Evolutionary conservation across 768 basidiomycete genomes (phyloP).

Genomic region (Auriscalpium microsporum): DNA sequence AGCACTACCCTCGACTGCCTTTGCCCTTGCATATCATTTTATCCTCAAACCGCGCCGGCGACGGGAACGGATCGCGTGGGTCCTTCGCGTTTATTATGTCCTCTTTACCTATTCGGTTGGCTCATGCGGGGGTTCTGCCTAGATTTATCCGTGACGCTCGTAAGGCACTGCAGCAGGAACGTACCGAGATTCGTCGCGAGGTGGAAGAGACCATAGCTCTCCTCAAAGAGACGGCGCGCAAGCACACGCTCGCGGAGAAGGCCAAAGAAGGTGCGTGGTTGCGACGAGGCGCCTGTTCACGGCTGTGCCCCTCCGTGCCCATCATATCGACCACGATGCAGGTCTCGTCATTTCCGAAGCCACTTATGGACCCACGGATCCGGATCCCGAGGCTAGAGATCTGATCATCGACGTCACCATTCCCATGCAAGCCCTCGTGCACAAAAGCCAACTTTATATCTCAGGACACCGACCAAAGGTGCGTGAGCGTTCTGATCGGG

Average conservation of each 20-base stretch:
- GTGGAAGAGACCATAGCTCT: conserved; percentile 53
- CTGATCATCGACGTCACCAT: conserved; percentile 70
- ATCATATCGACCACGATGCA: conserved; percentile 21
- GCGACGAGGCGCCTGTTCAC: conserved; percentile 4
- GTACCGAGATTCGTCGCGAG: conserved; percentile 52
- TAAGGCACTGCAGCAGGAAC: conserved; percentile 53
- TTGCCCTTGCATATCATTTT: conserved; percentile 48
- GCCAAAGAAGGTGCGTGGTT: conserved; percentile 50
- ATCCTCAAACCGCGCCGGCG: conserved; percentile 48
- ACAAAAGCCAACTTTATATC: conserved; percentile 69
- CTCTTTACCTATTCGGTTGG: conserved; percentile 4
- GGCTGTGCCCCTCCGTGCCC: neutral
- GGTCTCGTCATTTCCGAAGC: conserved; percentile 75
- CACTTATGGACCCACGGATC: conserved; percentile 51
- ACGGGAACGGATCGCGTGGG: conserved; percentile 45
- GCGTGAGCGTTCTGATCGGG: conserved; percentile 14
- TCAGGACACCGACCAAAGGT: conserved; percentile 74
- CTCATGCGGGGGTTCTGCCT: conserved; percentile 2
- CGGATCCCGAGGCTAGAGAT: conserved; percentile 24
- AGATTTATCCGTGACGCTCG: conserved; percentile 65
- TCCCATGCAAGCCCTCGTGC: conserved; percentile 74
- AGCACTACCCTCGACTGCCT: conserved; percentile 46
- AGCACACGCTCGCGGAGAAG: conserved; percentile 55
- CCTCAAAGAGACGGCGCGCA: conserved; percentile 59
- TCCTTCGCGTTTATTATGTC: conserved; percentile 8